Evolutionary conservation across 306 rosid genomes (phyloP), one percentile per base, ranked within the genome.

Genomic region (Acacia acuminata): DNA sequence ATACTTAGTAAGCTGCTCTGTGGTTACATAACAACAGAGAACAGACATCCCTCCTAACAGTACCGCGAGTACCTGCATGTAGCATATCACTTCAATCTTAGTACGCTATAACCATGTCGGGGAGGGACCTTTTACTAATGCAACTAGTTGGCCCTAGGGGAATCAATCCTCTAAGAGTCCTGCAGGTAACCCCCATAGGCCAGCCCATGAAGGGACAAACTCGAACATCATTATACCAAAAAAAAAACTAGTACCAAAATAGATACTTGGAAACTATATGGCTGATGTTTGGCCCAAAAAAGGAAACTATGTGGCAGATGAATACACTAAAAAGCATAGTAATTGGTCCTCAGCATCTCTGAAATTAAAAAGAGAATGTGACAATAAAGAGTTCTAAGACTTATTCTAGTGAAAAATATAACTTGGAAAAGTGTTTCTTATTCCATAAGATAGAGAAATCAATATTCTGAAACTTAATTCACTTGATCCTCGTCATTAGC

Each of bases 1-100:
- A 84, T 89, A 94, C 91, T 89, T 90, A n/a, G 92, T 92, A 76
- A 94, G 95, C 87, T 94, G 92, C 88, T 92, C 98, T 36, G 85
- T 71, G 27, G 93, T 87, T 53, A 89, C 84, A 86, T 60, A 63
- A 79, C 93, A 87, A 66, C 82, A 58, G 72, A 88, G 77, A 75
- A 87, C 61, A 24, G 91, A 90, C 79, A 88, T 80, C 51, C 97
- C 95, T 81, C 91, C 97, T 34, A 92, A 77, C 34, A 89, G 76
- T 43, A 94, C 86, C 0, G 95, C 97, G 85, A 92, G 27, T 78
- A 92, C 84, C 98, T 94, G 89, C 79, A 77, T 63, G 73, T 84
- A 63, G 63, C 48, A 24, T n/a, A 36, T 56, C 38, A 22, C 53
- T 38, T 22, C 51, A 43, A 47, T 36, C 14, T 38, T 42, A 60